Evolutionary conservation across 2,329 filamentous ascomycete species (phyloP).

Genomic region (Knufia fluminis): DNA sequence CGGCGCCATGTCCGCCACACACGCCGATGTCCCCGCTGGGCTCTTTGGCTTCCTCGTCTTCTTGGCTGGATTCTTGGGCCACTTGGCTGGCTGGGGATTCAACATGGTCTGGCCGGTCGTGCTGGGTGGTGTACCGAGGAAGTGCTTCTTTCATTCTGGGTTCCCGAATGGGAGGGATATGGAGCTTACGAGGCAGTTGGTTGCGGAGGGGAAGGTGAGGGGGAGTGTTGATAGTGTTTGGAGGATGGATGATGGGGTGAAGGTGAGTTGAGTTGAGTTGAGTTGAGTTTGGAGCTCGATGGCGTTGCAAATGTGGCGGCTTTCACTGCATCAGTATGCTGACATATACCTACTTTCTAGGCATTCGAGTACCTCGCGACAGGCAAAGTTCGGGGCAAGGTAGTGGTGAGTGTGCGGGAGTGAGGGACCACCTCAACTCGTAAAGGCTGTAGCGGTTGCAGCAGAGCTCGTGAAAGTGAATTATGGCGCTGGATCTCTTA

Average conservation of each 20-base stretch:
- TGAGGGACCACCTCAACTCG: too few relatives aligned
- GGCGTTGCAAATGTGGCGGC: too few relatives aligned
- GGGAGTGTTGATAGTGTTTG: slow-evolving; percentile 32
- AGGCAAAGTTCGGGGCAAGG: slow-evolving; percentile 10
- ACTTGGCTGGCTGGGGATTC: background rate
- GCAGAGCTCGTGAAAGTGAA: too few relatives aligned
- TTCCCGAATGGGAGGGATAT: slow-evolving; percentile 25
- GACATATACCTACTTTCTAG: slow-evolving; percentile 19
- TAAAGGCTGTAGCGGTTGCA: too few relatives aligned
- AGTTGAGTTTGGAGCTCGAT: background rate
- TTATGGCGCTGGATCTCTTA: too few relatives aligned
- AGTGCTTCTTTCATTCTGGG: slow-evolving; percentile 10
- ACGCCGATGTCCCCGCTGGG: background rate
- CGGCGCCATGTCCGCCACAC: slow-evolving; percentile 9
- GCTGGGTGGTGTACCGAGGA: slow-evolving; percentile 11
- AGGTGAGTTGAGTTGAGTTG: slow-evolving; percentile 4
- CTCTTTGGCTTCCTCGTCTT: slow-evolving; percentile 3
- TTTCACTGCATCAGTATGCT: background rate
- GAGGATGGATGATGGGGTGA: slow-evolving; percentile 28
- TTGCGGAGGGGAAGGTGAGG: slow-evolving; percentile 29
- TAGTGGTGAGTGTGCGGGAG: slow-evolving; percentile 11
- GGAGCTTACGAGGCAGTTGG: slow-evolving; percentile 28
- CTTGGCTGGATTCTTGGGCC: background rate
- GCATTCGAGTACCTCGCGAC: slow-evolving; percentile 26
- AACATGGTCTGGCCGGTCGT: slow-evolving; percentile 1